Conservation (phyloP, 1,284 basidiomycete species). For the Apiotrichum sp. region DNA sequence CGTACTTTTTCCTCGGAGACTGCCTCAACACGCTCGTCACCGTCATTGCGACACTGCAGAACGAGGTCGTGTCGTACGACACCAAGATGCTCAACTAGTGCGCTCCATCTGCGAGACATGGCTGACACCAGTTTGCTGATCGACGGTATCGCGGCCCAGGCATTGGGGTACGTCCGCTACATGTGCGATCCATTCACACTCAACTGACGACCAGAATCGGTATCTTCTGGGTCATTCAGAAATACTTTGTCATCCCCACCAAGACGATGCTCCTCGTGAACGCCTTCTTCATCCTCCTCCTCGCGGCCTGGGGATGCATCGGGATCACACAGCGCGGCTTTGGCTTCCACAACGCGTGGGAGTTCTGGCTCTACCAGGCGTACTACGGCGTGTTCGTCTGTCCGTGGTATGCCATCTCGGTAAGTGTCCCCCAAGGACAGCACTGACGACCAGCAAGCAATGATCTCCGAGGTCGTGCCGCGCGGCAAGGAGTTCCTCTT, state of each 20-base stretch:
- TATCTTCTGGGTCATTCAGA: conserved; percentile 71
- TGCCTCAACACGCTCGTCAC: conserved; percentile 55
- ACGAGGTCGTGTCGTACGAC: conserved; percentile 53
- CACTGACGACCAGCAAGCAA: conserved; percentile 52
- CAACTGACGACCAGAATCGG: conserved; percentile 44
- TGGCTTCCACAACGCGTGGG: conserved; percentile 24
- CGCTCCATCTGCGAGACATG: not conserved
- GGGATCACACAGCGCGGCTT: conserved; percentile 17
- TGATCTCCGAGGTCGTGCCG: conserved; percentile 27
- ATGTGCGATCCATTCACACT: no score
- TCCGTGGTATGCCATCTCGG: conserved; percentile 19
- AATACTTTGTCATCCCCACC: conserved; percentile 62
- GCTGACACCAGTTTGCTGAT: conserved; percentile 52
- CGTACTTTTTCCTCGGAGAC: conserved; percentile 55
- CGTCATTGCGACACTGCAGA: conserved; percentile 72
- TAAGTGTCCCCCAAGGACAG: not conserved
- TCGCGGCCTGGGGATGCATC: conserved; percentile 40
- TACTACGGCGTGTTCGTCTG: conserved; percentile 55
- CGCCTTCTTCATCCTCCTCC: conserved; percentile 37
- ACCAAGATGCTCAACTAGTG: conserved; percentile 38
- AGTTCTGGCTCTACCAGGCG: conserved; percentile 54
- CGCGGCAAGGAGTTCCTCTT: conserved; percentile 40
- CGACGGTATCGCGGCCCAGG: conserved; percentile 69
- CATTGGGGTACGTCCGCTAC: conserved; percentile 55
- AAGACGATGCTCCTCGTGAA: conserved; percentile 54